Conservation (phyloP, 2,329 filamentous ascomycete genomes). For the Penicillium sp. region DNA sequence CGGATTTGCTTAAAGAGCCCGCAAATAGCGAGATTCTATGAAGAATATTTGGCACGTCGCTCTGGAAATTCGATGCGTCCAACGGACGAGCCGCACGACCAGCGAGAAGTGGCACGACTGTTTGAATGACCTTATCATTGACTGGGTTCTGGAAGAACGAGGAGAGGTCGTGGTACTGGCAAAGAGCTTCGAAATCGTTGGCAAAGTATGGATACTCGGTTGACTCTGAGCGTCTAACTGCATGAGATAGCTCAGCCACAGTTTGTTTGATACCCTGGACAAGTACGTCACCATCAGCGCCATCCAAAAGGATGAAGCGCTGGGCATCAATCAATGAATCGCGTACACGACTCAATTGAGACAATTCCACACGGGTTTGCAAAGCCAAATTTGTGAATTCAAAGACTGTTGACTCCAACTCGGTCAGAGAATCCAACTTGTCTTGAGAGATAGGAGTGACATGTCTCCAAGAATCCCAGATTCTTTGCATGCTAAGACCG, state of each 20-base stretch:
- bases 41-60: constrained; percentile 36
- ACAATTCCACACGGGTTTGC: constrained; percentile 37
- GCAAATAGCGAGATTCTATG: constrained; percentile 40
- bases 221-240: constrained; percentile 32
- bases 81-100: constrained; percentile 38
- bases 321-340: constrained; percentile 43
- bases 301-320: constrained; percentile 35
- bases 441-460: constrained; percentile 44
- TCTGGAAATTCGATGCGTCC: constrained; percentile 36
- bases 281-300: constrained; percentile 38
- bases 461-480: constrained; percentile 75
- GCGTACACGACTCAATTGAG: constrained; percentile 38
- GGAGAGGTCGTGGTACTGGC: constrained; percentile 46
- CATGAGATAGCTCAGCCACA: constrained; percentile 37
- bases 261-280: constrained; percentile 40
- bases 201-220: constrained; percentile 45
- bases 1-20: constrained; percentile 31
- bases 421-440: constrained; percentile 37
- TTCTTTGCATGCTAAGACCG: constrained; percentile 73
- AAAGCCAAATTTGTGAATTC: constrained; percentile 40
- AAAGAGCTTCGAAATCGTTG: constrained; percentile 49
- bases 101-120: constrained; percentile 39
- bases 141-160: constrained; percentile 15
- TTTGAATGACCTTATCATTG: constrained; percentile 25
- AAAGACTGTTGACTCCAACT: constrained; percentile 38